Conservation (phyloP, 1,284 basidiomycete genomes). For the Boletus smithii region DNA sequence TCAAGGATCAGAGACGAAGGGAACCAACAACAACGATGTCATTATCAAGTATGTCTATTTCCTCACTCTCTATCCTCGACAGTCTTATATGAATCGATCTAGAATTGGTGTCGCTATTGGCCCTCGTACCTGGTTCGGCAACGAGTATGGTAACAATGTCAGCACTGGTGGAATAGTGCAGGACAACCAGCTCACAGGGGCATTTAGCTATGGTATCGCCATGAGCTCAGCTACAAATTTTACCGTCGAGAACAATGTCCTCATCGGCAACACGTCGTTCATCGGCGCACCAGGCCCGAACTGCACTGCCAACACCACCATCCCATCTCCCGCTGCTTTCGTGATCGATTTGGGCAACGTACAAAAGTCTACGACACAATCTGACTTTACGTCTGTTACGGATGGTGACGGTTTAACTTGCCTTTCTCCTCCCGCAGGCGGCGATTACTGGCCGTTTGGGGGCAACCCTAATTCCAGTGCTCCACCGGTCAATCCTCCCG, state of each 20-base stretch:
- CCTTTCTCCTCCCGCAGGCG: constrained; percentile 60
- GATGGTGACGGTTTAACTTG: constrained; percentile 62
- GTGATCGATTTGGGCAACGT: constrained; percentile 51
- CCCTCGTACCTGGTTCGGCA: constrained; percentile 75
- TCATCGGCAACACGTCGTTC: constrained; percentile 73
- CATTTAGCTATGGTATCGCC: constrained; percentile 69
- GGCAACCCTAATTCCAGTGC: constrained; percentile 40
- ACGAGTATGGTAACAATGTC: constrained; percentile 57
- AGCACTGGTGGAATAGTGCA: constrained; percentile 57
- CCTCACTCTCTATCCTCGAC: not conserved
- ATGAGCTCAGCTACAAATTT: constrained; percentile 65
- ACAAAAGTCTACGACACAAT: constrained; percentile 44
- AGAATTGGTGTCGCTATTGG: constrained; percentile 77
- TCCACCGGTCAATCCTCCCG: constrained; percentile 16
- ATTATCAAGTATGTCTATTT: constrained; percentile 59
- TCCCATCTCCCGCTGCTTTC: constrained; percentile 56
- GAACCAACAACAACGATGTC: constrained; percentile 55
- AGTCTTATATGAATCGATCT: constrained; percentile 1
- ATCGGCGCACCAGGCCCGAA: constrained; percentile 70
- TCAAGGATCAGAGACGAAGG: constrained; percentile 42
- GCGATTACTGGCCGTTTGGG: constrained; percentile 73
- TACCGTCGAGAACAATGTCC: constrained; percentile 59
- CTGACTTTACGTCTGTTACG: constrained; percentile 48
- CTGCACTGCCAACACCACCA: constrained; percentile 53
- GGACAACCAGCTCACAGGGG: constrained; percentile 69